Conservation (phyloP, 208 protist species). For the Trypanosomatidae sp. region DNA sequence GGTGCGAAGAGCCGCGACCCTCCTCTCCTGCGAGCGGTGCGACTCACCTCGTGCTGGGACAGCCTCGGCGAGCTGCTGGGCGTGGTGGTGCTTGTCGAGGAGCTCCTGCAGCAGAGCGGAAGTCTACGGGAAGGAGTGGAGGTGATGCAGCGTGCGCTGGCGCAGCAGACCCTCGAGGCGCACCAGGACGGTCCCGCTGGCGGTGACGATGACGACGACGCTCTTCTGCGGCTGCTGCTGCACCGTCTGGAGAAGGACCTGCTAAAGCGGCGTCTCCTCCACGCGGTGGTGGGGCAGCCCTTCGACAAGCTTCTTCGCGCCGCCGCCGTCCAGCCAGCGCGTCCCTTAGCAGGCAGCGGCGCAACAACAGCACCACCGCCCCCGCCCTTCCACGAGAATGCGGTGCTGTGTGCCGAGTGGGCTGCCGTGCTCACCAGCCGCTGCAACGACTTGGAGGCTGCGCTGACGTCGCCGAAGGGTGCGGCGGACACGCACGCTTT, state of each 20-base stretch:
- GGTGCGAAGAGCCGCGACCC: neutral
- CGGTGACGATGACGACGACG: slow-evolving; percentile 12
- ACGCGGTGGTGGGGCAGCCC: slow-evolving; percentile 71
- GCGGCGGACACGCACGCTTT: slow-evolving; percentile 5
- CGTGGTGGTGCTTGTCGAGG: slow-evolving; percentile 79
- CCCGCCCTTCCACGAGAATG: slow-evolving; percentile 17
- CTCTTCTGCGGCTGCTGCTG: slow-evolving; percentile 18
- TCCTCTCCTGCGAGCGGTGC: slow-evolving; percentile 36
- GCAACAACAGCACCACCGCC: neutral
- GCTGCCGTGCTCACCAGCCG: slow-evolving; percentile 13
- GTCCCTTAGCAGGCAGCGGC: no score
- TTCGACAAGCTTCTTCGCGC: slow-evolving; percentile 27
- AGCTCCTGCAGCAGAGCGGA: slow-evolving; percentile 73
- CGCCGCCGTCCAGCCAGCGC: neutral
- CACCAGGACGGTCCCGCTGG: slow-evolving; percentile 1
- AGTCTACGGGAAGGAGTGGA: slow-evolving; percentile 52
- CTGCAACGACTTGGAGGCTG: slow-evolving; percentile 18
- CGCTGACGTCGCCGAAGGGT: slow-evolving; percentile 1
- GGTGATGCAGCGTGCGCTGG: slow-evolving; percentile 25
- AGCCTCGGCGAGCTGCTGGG: slow-evolving; percentile 65
- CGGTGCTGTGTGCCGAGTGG: slow-evolving; percentile 15
- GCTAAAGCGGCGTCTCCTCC: slow-evolving; percentile 40
- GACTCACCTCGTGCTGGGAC: slow-evolving; percentile 69
- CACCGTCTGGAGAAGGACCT: slow-evolving; percentile 17
- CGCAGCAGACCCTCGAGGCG: slow-evolving; percentile 14